Base-by-base conservation (phyloP, 2,329 filamentous ascomycete species). In the Xylariaceae sp. region DNA sequence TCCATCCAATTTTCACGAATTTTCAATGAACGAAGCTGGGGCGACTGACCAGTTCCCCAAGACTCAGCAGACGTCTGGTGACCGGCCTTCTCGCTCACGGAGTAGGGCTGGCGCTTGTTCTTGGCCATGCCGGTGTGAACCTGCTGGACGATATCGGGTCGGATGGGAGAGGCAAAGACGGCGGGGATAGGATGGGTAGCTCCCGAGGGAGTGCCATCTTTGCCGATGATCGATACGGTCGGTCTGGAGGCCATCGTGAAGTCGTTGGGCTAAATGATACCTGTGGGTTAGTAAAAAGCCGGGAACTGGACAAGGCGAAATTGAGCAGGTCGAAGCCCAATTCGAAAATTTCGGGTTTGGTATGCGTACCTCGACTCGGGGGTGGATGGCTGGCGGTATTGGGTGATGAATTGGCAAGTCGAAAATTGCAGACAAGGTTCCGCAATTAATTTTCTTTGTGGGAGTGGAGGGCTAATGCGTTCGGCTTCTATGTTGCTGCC, bases 1-100 rank as follows among this genome's bases (percentile, higher is more conserved):
- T 38, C 21, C 21, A 24, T 24, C 21, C 21, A 24, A 24, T 24
- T 24, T 11, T 6, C 21, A 24, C 11, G 7, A 11, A 6, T 24
- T 24, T 9, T 11, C 18, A 23, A 12, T 34, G 21, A 38, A 26
- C 18, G 12, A 40, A 48, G 36, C 43, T n/a, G 24, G 31, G 43
- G 43, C 44, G 57, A 84, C 85, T 73, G 70, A 94, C 88, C 90
- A 76, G 90, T 97, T 83, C 90, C 90, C 92, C 92, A 98, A 59
- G 94, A 98, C 81, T 98, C 92, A 68, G 92, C 92, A 73, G 88
- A 95, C 68, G 92, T 98, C 79, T 98, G 92, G 78, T 98, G 92
- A 78, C 92, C 92, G 67, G 92, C 92, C 86, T 98, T 98, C 85
- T 97, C 90, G 84, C 88, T 95, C 79, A 98, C 92, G 65, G 92